These are phyloP conservation scores for Penicillium decumbens DNA, from an alignment of 2,329 filamentous ascomycete genomes.

Conservation along the genomic window DNA sequence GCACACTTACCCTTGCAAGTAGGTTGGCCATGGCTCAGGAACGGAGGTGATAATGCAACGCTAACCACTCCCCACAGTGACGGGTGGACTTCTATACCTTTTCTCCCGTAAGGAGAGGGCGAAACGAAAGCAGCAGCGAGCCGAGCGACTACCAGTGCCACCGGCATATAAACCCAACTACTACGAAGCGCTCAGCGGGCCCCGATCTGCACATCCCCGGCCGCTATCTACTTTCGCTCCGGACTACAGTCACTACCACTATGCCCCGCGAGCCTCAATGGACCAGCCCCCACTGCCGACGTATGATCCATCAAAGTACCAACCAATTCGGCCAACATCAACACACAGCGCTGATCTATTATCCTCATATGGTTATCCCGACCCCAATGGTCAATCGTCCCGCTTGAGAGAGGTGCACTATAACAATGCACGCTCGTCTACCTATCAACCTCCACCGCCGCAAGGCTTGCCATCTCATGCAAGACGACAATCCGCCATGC, in stretches of 20 bases:
- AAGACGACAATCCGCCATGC: constrained; percentile 12
- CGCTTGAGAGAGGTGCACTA: constrained; percentile 21
- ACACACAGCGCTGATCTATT: constrained; percentile 8
- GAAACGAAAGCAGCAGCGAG: constrained; percentile 15
- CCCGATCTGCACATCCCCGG: constrained; percentile 20
- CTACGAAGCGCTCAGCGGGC: constrained; percentile 6
- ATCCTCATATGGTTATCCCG: constrained; percentile 2
- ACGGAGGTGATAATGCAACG: constrained; percentile 8
- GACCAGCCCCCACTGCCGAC: constrained; percentile 29
- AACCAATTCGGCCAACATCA: constrained; percentile 16
- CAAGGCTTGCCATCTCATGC: constrained; percentile 2
- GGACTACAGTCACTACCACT: constrained; percentile 17
- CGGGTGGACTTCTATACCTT: constrained; percentile 15
- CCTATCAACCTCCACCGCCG: constrained; percentile 10
- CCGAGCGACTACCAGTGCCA: constrained; percentile 10
- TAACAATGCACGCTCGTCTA: constrained; percentile 15
- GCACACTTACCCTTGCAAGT: constrained; percentile 11
- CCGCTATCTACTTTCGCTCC: constrained; percentile 25
- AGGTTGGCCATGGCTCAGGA: constrained; percentile 1
- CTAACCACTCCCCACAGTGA: constrained; percentile 16
- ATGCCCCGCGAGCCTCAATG: constrained; percentile 15
- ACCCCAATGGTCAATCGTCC: constrained; percentile 16
- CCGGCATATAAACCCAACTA: constrained; percentile 18
- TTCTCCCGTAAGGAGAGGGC: constrained; percentile 25
- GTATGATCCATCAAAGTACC: constrained; percentile 36